Evolutionary conservation across 1,284 basidiomycete genomes (phyloP).

Genomic region (Tranzscheliella williamsii): DNA sequence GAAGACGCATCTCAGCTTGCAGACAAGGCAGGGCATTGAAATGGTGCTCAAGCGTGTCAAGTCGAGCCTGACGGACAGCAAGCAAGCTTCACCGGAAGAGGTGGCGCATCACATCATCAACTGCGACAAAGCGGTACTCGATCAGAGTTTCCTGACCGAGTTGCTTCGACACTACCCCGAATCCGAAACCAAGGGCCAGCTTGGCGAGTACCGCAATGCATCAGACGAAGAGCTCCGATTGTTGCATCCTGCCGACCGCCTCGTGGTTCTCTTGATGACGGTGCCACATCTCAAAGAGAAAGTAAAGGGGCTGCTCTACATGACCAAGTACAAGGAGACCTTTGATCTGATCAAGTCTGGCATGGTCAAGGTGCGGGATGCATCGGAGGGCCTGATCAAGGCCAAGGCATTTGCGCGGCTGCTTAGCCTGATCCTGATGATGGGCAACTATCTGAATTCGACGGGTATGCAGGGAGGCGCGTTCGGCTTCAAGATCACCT

Average conservation of each 20-base stretch:
- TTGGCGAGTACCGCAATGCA: slow-evolving; percentile 73
- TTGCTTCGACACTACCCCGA: slow-evolving; percentile 59
- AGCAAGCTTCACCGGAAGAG: slow-evolving; percentile 59
- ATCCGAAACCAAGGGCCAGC: slow-evolving; percentile 58
- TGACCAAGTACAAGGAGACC: slow-evolving; percentile 57
- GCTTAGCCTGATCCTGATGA: slow-evolving; percentile 72
- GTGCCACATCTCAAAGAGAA: slow-evolving; percentile 88
- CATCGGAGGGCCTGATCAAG: slow-evolving; percentile 53
- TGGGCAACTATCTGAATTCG: slow-evolving; percentile 98
- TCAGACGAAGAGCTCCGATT: slow-evolving; percentile 83
- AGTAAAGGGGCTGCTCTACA: slow-evolving; percentile 90
- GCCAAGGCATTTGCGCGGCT: slow-evolving; percentile 53
- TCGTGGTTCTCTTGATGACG: slow-evolving; percentile 96
- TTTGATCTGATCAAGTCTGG: slow-evolving; percentile 47
- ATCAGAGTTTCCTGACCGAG: slow-evolving; percentile 58
- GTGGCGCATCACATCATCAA: slow-evolving; percentile 59
- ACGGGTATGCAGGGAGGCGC: slow-evolving; percentile 95
- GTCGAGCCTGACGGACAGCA: slow-evolving; percentile 38
- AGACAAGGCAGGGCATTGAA: slow-evolving; percentile 50
- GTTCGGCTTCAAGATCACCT: slow-evolving; percentile 94
- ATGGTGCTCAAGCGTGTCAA: slow-evolving; percentile 37
- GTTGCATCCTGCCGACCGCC: slow-evolving; percentile 88
- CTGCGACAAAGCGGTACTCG: slow-evolving; percentile 57
- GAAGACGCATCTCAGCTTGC: slow-evolving; percentile 57
- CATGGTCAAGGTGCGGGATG: slow-evolving; percentile 47